A percentile compares a stretch with the other conserved stretches of the same genome.
These are phyloP conservation scores for Melocanna baccifera DNA, from an alignment of 176 grass and related monocot genomes.

Conservation along the genomic window DNA sequence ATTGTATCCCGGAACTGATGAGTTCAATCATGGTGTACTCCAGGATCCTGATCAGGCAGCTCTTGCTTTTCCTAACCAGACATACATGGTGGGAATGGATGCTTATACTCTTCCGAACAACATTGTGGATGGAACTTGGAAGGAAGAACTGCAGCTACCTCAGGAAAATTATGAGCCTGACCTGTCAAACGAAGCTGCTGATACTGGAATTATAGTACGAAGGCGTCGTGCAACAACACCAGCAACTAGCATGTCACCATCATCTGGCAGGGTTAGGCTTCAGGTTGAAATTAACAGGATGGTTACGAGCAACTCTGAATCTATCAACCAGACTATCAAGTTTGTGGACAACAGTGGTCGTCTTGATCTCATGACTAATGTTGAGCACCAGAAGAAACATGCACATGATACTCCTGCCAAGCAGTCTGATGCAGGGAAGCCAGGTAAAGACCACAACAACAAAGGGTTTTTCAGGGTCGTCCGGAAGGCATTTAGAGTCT, in stretches of 20 bases:
- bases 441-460: neutral
- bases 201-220: constrained; percentile 43
- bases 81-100: neutral
- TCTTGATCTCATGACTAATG: constrained; percentile 38
- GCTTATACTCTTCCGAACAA: constrained; percentile 8
- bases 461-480: constrained; percentile 26
- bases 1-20: constrained; percentile 37
- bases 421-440: constrained; percentile 25
- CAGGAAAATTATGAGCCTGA: neutral
- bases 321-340: constrained; percentile 54
- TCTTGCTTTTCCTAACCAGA: neutral
- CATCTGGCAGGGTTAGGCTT: constrained; percentile 12
- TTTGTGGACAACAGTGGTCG: constrained; percentile 33
- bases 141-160: constrained; percentile 14
- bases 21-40: constrained; percentile 17
- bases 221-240: neutral
- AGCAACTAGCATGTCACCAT: neutral
- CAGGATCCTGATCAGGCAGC: neutral
- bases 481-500: constrained; percentile 6
- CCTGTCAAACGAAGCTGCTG: constrained; percentile 23
- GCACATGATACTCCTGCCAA: constrained; percentile 10
- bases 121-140: neutral
- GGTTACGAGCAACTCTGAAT: constrained; percentile 53
- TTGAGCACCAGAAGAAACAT: constrained; percentile 29
- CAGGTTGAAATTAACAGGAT: constrained; percentile 57